Conservation (phyloP, 2,329 filamentous ascomycete genomes). For the Colletotrichum filicis region DNA sequence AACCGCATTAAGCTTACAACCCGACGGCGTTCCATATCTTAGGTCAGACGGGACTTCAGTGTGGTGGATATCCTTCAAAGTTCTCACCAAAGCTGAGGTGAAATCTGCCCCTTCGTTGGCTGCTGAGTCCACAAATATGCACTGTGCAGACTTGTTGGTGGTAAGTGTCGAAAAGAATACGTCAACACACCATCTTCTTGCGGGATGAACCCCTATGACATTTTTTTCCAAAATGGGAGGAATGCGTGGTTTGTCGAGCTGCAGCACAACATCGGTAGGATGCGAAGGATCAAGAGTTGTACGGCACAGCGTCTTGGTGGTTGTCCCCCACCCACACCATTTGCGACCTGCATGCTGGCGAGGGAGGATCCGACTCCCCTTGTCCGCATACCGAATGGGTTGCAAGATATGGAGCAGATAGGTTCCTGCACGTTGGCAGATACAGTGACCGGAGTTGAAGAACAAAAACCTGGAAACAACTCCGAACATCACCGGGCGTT, state of each 20-base stretch:
- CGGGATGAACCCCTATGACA: not conserved
- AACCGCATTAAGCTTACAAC: not conserved
- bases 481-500: not conserved
- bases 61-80: not conserved
- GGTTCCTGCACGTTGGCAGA: not conserved
- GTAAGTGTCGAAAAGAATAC: not conserved
- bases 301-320: conserved; percentile 17
- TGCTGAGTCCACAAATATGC: not conserved
- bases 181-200: not conserved
- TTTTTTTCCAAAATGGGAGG: not conserved
- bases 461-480: conserved; percentile 3
- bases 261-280: conserved; percentile 23
- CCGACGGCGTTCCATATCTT: conserved; percentile 13
- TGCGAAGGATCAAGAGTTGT: conserved; percentile 17
- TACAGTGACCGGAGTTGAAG: not conserved
- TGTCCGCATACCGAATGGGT: not conserved
- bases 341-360: conserved; percentile 9
- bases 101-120: not conserved
- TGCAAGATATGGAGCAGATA: not conserved
- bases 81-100: not conserved
- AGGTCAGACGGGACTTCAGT: conserved; percentile 3
- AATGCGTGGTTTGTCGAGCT: not conserved
- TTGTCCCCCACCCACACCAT: conserved; percentile 17
- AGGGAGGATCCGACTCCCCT: not conserved
- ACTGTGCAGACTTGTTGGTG: not conserved